Conservation (phyloP, 2,329 filamentous ascomycete species). For the Tricladium varicosporioides region DNA sequence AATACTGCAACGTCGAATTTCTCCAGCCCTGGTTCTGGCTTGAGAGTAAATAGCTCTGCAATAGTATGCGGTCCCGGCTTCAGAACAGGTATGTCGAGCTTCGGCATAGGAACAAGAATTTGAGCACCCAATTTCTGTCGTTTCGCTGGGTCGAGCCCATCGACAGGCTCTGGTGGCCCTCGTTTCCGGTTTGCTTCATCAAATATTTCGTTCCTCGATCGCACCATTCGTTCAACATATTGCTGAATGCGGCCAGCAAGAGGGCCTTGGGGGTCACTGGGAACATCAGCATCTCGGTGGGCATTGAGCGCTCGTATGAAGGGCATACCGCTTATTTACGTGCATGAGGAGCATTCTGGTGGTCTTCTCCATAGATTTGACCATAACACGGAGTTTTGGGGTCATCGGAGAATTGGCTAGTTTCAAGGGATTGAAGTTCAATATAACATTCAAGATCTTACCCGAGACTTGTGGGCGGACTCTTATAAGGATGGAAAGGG, state of each 20-base stretch:
- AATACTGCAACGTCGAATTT: slow-evolving; percentile 82
- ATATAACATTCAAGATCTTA: slow-evolving; percentile 79
- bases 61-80: slow-evolving; percentile 74
- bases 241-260: slow-evolving; percentile 78
- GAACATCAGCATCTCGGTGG: slow-evolving; percentile 25
- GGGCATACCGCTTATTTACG: slow-evolving; percentile 68
- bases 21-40: slow-evolving; percentile 69
- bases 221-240: slow-evolving; percentile 78
- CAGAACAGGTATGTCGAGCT: slow-evolving; percentile 57
- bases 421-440: slow-evolving; percentile 90
- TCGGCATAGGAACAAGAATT: slow-evolving; percentile 30
- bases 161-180: slow-evolving; percentile 65
- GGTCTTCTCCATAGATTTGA: slow-evolving; percentile 94
- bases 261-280: slow-evolving; percentile 76
- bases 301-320: neutral
- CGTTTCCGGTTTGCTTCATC: slow-evolving; percentile 81
- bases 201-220: slow-evolving; percentile 73
- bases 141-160: slow-evolving; percentile 75
- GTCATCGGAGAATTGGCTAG: slow-evolving; percentile 75
- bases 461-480: slow-evolving; percentile 76
- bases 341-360: slow-evolving; percentile 81
- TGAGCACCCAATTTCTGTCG: slow-evolving; percentile 67
- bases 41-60: slow-evolving; percentile 84
- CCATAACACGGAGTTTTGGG: slow-evolving; percentile 73
- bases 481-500: slow-evolving; percentile 78